Evolutionary conservation across 345 rosid genomes (phyloP).

Genomic region (Brassica cretica): DNA sequence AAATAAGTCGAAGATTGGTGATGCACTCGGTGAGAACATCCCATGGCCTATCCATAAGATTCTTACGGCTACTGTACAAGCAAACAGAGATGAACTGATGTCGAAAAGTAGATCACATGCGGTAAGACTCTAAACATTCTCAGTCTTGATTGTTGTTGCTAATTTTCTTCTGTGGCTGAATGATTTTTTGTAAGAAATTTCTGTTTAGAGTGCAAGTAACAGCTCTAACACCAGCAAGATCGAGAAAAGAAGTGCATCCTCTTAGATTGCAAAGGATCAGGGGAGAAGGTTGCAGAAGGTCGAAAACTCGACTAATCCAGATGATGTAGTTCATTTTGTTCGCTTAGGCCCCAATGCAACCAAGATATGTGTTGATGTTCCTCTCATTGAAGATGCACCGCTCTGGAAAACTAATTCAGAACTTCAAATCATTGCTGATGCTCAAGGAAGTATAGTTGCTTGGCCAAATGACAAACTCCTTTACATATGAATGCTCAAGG

Average conservation of each 20-base stretch:
- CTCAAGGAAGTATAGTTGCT: background rate
- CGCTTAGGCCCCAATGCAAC: background rate
- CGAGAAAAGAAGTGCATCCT: background rate
- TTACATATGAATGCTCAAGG: background rate
- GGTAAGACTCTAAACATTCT: background rate
- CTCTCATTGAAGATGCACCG: background rate
- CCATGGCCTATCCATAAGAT: background rate
- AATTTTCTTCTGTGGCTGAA: background rate
- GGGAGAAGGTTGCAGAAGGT: background rate
- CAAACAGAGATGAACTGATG: background rate
- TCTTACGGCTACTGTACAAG: background rate
- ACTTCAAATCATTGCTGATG: background rate
- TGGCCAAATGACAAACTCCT: conserved; percentile 10
- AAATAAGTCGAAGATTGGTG: background rate
- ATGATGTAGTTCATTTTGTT: background rate
- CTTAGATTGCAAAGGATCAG: background rate
- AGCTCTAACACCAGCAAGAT: background rate
- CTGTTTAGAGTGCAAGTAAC: background rate
- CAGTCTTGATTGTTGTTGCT: background rate
- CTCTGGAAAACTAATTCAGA: background rate
- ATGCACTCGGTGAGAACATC: background rate
- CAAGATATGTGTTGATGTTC: background rate
- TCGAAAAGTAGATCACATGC: background rate
- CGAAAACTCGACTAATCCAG: background rate
- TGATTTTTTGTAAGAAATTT: background rate